Evolutionary conservation across 1,284 basidiomycete species (phyloP).

Genomic region (Gomphus bonarii): DNA sequence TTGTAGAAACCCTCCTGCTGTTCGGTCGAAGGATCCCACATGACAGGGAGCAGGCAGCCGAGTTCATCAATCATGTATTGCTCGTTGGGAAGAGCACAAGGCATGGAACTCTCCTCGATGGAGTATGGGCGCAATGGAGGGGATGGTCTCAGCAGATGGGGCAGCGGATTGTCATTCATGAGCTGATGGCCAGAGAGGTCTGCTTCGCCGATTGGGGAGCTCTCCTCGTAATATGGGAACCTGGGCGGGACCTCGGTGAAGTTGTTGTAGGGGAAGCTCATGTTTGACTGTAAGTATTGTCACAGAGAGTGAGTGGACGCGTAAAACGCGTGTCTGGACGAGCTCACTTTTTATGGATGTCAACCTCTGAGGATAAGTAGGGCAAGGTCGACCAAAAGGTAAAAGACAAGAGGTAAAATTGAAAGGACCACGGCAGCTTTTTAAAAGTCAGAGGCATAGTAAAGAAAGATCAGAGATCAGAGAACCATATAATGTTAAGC

Average conservation of each 20-base stretch:
- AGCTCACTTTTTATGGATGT: not conserved
- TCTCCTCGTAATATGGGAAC: conserved; percentile 1
- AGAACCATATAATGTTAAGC: not conserved
- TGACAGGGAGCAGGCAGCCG: not conserved
- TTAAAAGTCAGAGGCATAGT: not conserved
- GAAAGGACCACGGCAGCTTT: not conserved
- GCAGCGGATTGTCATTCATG: not conserved
- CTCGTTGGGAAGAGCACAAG: not conserved
- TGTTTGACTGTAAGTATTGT: not conserved
- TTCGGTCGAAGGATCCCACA: not conserved
- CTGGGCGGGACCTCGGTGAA: not conserved
- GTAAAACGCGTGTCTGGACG: not conserved
- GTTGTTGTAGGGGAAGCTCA: conserved; percentile 2
- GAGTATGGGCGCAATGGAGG: not conserved
- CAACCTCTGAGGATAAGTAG: not conserved
- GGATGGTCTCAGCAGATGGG: not conserved
- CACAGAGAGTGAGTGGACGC: not conserved
- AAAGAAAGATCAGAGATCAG: conserved; percentile 2
- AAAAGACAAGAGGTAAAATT: not conserved
- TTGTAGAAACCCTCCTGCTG: not conserved
- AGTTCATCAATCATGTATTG: not conserved
- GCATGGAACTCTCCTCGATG: not conserved
- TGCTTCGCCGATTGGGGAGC: not conserved
- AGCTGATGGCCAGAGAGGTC: not conserved
- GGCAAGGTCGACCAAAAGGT: not conserved